Conservation (phyloP, 2,329 filamentous ascomycete species). For the Monosporascus ibericus region DNA sequence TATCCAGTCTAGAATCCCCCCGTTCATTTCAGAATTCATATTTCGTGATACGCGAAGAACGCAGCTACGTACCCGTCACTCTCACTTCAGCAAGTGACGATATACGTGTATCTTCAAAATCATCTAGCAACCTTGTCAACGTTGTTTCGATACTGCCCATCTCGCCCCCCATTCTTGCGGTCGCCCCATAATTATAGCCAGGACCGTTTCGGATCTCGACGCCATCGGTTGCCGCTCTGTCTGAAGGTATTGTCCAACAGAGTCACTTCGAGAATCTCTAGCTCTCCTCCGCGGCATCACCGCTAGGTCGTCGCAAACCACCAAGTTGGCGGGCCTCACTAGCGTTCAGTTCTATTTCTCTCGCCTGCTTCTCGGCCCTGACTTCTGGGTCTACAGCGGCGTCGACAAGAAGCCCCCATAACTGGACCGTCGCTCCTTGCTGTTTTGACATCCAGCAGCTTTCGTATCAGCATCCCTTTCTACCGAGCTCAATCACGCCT, state of each 20-base stretch:
- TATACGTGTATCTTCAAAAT: not conserved
- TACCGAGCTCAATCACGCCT: not conserved
- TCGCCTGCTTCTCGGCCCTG: constrained; percentile 87
- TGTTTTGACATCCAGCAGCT: constrained; percentile 21
- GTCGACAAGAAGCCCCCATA: constrained; percentile 97
- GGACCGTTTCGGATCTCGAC: not conserved
- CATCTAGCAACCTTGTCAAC: not conserved
- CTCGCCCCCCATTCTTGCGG: not conserved
- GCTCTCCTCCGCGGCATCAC: constrained; percentile 19
- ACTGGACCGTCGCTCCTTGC: constrained; percentile 45
- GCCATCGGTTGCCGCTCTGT: constrained; percentile 1
- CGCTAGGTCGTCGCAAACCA: constrained; percentile 39
- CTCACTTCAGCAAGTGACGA: not conserved
- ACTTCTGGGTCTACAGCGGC: constrained; percentile 91
- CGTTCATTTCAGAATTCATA: not conserved
- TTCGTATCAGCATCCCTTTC: not conserved
- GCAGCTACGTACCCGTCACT: not conserved
- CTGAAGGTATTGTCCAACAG: constrained; percentile 10
- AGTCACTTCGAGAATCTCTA: constrained; percentile 19
- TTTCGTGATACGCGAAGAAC: not conserved
- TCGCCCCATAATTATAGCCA: no score
- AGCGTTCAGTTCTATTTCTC: constrained; percentile 65
- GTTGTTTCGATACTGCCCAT: no score
- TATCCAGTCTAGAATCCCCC: not conserved
- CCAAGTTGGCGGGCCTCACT: constrained; percentile 91